These are phyloP conservation scores for Pythium monospermum DNA, from an alignment of 352 stramenopile genomes.

Conservation along the genomic window DNA sequence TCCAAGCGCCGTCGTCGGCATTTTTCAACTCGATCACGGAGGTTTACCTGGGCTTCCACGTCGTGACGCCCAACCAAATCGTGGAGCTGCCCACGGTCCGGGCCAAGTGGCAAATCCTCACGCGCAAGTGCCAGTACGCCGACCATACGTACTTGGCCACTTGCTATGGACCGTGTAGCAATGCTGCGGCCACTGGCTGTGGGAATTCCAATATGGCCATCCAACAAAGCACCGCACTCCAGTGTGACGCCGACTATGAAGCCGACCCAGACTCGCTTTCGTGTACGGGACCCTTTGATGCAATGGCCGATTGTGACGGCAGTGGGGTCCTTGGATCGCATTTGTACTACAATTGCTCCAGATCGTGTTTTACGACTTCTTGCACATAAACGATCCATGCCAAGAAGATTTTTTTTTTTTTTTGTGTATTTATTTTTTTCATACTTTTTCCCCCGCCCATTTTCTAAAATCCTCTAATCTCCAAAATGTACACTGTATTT, in stretches of 20 bases:
- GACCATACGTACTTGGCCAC: conserved; percentile 41
- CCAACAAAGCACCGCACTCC: conserved; percentile 23
- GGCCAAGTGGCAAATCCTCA: conserved; percentile 58
- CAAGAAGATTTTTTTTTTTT: conserved; percentile 4
- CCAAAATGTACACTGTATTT: too few relatives aligned
- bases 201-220: conserved; percentile 54
- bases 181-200: conserved; percentile 25
- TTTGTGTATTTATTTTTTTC: conserved; percentile 9
- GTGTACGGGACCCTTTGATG: conserved; percentile 52
- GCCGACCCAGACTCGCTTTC: conserved; percentile 36
- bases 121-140: conserved; percentile 45
- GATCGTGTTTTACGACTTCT: conserved; percentile 45
- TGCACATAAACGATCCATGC: conserved; percentile 33
- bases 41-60: conserved; percentile 68
- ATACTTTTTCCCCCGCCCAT: background rate
- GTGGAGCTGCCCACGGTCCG: conserved; percentile 38
- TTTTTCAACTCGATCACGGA: conserved; percentile 61
- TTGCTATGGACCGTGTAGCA: conserved; percentile 50
- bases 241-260: conserved; percentile 35
- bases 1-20: conserved; percentile 35
- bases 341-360: conserved; percentile 57
- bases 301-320: conserved; percentile 38
- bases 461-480: too few relatives aligned
- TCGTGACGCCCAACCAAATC: conserved; percentile 67
- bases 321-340: conserved; percentile 28